Base-by-base conservation (phyloP, 2,329 filamentous ascomycete species). In the Scytalidium sp. region DNA sequence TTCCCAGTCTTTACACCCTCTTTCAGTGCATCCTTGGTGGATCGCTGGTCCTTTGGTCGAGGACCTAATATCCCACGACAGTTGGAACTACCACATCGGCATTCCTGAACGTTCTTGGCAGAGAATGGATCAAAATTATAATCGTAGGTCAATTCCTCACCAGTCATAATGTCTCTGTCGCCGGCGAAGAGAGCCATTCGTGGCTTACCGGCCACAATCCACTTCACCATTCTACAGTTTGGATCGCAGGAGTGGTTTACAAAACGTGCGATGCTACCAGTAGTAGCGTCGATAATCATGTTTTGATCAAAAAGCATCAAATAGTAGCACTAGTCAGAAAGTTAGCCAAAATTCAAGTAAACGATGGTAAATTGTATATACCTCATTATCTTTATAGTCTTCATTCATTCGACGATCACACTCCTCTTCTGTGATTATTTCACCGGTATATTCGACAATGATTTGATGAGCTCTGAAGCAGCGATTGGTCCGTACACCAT, bases 261-360 rank as follows among this genome's bases (percentile, higher is more conserved):
- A 68, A 99, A 99, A 49, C 94, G 88, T 62, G 94, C 93, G 69
- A 97, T 96, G 57, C 90, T 96, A 61, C 94, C 94, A 49, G 90
- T 90, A 22, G 92, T 97, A 27, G 93, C 94, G 72, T 99, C 94
- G 57, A 99, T 96, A 62, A 97, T 96, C 84, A 97, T 94, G 69
- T 95, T 94, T 68, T 97, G 91, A 65, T 97, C 92, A 66, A 97
- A 97, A 49, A 90, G 91, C 94, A 99, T 99, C 45, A 99, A 76
- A 68, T 99, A 99, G 70, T 96, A 97, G 70, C 91, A 96, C 89
- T 96, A 59, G 11, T 13, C 23, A 19, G 13, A 17, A 21, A 27
- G 29, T 61, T 53, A 62, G 54, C 21, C 42, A 32, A 13, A 40
- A 46, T 22, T 39, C 19, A 11, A 27, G 45, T 63, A 48, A 57